Evolutionary conservation across 1,284 basidiomycete genomes (phyloP).

Genomic region (Cryptococcus sp.): DNA sequence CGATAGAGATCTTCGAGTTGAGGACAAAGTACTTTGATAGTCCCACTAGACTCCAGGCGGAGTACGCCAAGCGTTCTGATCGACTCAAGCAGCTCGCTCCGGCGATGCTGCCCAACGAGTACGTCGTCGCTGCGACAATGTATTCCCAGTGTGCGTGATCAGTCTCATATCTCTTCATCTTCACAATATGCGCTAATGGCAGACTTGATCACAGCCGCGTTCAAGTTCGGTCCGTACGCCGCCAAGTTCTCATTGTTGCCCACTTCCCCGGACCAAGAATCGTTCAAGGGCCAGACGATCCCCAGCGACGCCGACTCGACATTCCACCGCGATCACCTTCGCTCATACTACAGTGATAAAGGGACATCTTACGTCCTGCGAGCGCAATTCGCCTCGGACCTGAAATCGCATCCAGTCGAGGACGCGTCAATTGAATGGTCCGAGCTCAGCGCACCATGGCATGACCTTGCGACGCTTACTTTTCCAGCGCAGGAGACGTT

Average conservation of each 20-base stretch:
- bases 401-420: slow-evolving; percentile 21
- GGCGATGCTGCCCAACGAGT: slow-evolving; percentile 23
- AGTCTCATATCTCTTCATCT: background rate
- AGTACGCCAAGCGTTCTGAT: slow-evolving; percentile 23
- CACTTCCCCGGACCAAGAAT: slow-evolving; percentile 10
- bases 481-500: slow-evolving; percentile 21
- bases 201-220: slow-evolving; percentile 11
- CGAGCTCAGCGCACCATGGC: slow-evolving; percentile 21
- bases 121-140: slow-evolving; percentile 22
- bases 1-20: slow-evolving; percentile 24
- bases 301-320: slow-evolving; percentile 18
- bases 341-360: slow-evolving; percentile 12
- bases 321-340: slow-evolving; percentile 21
- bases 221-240: slow-evolving; percentile 25
- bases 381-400: slow-evolving; percentile 19
- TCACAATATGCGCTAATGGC: background rate
- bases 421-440: slow-evolving; percentile 25
- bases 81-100: slow-evolving; percentile 26
- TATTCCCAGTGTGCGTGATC: slow-evolving; percentile 33
- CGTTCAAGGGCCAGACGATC: slow-evolving; percentile 13
- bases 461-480: slow-evolving; percentile 15
- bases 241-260: slow-evolving; percentile 24
- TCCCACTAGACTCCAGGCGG: slow-evolving; percentile 16
- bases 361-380: slow-evolving; percentile 13
- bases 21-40: slow-evolving; percentile 23